Evolutionary conservation across 1,139 yeast genomes (phyloP), one percentile per base, ranked within the genome.

Genomic region (Lodderomyces pseudojiufengensis): DNA sequence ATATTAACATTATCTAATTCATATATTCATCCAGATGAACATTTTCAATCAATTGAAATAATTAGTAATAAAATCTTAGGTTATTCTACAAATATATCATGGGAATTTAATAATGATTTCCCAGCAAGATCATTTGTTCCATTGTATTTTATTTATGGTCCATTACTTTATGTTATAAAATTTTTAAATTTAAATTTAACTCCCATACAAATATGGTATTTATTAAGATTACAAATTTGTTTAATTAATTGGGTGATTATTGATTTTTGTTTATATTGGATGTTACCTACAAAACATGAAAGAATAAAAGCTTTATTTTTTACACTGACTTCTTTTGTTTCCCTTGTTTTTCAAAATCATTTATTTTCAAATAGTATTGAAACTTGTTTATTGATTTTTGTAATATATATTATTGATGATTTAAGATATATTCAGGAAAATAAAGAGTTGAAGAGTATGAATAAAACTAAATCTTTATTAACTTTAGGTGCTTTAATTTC

Each of bases 21-120:
- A 1, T 94, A 94, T 54, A 80, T 94, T 33, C 99, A 94, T 49
- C 98, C 98, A 0, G 99, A 94, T 65, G 99, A 94, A 61, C 96
- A 90, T 56, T 86, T 87, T 55, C 99, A 94, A 57, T 78, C 83
- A 15, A 73, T 94, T 24, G 95, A 88, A 53, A 80, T 85, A 0
- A 54, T 92, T 13, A 70, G 82, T 4, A 58, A 63, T 46, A 56
- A 59, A 25, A 55, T 78, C 23, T 65, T 74, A 36, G 74, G 73
- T 4, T 75, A 68, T 60, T 61, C 70, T 27, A 73, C 78, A 2
- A 36, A 35, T 21, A 53, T 73, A 2, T 88, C 97, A 0, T 94
- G 98, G 99, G 99, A 94, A 54, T 92, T 86, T 55, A 49, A 63
- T 1, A 62, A 52, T 0, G 40, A 54, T 6, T n/a, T 11, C 5